Conservation (phyloP, 2,329 filamentous ascomycete genomes). For the Xylaria arbuscula region DNA sequence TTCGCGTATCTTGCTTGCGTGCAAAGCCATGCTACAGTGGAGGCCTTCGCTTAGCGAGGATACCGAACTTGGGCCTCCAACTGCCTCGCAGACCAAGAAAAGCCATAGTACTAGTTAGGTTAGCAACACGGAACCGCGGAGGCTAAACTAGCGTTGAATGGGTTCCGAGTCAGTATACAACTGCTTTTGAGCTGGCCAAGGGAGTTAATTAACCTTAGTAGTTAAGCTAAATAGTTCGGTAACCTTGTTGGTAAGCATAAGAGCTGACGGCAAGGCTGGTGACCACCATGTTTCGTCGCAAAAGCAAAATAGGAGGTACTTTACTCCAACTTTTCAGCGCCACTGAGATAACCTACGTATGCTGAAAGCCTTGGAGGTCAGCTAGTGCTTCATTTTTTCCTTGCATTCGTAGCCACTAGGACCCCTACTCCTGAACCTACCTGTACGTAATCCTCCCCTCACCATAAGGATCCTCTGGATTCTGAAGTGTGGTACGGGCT, state of each 20-base stretch:
- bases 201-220: not conserved
- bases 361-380: not conserved
- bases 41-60: conserved; percentile 26
- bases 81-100: not conserved
- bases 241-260: conserved; percentile 6
- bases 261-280: conserved; percentile 30
- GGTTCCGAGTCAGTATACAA: not conserved
- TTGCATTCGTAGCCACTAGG: not conserved
- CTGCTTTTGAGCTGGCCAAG: conserved; percentile 8
- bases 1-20: conserved; percentile 1
- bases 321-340: conserved; percentile 23
- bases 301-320: conserved; percentile 21
- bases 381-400: not conserved
- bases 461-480: conserved; percentile 17
- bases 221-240: not conserved
- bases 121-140: conserved; percentile 5
- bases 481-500: conserved; percentile 19
- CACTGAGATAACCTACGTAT: conserved; percentile 3
- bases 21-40: conserved; percentile 29
- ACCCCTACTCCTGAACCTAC: conserved; percentile 2
- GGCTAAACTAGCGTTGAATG: conserved; percentile 6
- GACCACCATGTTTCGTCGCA: conserved; percentile 3
- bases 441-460: not conserved
- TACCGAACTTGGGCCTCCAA: conserved; percentile 2
- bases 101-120: not conserved